Base-by-base conservation (phyloP, 2,329 filamentous ascomycete genomes). In the Ramularia endophylla region DNA sequence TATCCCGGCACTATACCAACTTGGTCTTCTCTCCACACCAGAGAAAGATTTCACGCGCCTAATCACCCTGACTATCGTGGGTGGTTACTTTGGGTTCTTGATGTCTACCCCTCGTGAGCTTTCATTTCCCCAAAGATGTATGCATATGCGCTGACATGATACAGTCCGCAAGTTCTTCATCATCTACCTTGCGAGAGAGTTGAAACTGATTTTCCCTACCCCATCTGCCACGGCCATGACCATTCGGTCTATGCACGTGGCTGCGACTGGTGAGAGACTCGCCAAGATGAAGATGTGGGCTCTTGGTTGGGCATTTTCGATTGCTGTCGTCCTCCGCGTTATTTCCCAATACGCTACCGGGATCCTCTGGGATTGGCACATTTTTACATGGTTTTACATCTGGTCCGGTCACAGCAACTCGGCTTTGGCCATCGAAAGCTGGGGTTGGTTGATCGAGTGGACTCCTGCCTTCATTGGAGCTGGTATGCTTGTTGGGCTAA, bases 81-180 rank as follows among this genome's bases (percentile, higher is more conserved):
- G 75, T 44, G 76, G 74, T 8, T 80, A 80, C 63, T 81, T 81
- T 58, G 80, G 80, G 3, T 70, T 81, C 45, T 78, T 79, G 48
- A 50, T 39, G 22, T 42, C 36, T n/a, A 33, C 44, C 9, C 22
- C 22, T 25, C 22, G 22, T 25, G 22, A 25, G 22, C 11, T 6
- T 25, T 6, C n/a, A 6, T 13, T 30, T 9, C 6, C 5, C 6
- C 7, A 16, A 15, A 27, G 27, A 38, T n/a, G 22, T 11, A 6
- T 25, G 11, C 22, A 6, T 6, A 6, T 11, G 11, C 22, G 22
- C 22, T 8, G n/a, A 25, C 22, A 25, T 6, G 11, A 25, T 25
- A 44, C 39, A 28, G 35, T 56, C 17, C 75, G 80, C 43, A 81
- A 80, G 56, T 83, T 83, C 66, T 83, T 82, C 66, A 74, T 83